Percentiles rank a stretch among this genome's conserved stretches.
Evolutionary conservation across 1,284 basidiomycete species (phyloP).

Genomic region (Fomitopsis schrenkii): DNA sequence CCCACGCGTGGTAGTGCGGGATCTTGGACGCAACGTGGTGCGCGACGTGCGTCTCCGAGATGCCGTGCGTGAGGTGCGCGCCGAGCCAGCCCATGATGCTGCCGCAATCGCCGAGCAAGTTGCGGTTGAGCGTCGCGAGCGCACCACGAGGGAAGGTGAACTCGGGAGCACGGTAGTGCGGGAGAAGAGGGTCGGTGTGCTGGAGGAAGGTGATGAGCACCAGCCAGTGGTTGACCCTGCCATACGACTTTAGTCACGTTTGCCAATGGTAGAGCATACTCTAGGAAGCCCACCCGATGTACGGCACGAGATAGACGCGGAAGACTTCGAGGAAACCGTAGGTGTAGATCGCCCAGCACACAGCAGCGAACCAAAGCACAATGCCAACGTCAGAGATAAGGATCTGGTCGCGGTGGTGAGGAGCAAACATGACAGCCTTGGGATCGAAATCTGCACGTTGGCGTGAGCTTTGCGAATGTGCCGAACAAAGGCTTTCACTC

Average conservation of each 20-base stretch:
- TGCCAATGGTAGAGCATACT: neutral
- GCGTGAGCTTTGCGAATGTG: neutral
- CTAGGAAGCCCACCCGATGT: conserved; percentile 64
- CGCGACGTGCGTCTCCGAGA: conserved; percentile 90
- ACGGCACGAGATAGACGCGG: conserved; percentile 83
- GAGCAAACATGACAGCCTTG: conserved; percentile 77
- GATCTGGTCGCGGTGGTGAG: conserved; percentile 79
- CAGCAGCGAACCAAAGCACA: conserved; percentile 62
- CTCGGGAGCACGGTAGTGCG: conserved; percentile 88
- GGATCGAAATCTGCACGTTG: conserved; percentile 74
- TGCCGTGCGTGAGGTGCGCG: conserved; percentile 77
- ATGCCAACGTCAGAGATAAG: conserved; percentile 86
- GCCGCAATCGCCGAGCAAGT: conserved; percentile 79
- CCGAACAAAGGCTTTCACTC: conserved; percentile 27
- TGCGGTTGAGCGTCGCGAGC: conserved; percentile 90
- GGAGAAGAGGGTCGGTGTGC: conserved; percentile 93
- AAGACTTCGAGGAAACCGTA: conserved; percentile 78
- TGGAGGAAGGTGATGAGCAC: conserved; percentile 94
- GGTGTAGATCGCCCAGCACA: conserved; percentile 57
- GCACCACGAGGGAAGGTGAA: conserved; percentile 97
- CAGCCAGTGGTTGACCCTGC: conserved; percentile 79
- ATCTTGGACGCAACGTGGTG: conserved; percentile 94
- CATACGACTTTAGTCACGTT: neutral
- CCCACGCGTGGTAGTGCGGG: conserved; percentile 92
- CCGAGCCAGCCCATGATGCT: conserved; percentile 74